A percentile compares a stretch with the other conserved stretches of the same genome.
phyloP scores from a whole-genome alignment of 2,329 filamentous ascomycete species.

The Ascochyta pisi region DNA sequence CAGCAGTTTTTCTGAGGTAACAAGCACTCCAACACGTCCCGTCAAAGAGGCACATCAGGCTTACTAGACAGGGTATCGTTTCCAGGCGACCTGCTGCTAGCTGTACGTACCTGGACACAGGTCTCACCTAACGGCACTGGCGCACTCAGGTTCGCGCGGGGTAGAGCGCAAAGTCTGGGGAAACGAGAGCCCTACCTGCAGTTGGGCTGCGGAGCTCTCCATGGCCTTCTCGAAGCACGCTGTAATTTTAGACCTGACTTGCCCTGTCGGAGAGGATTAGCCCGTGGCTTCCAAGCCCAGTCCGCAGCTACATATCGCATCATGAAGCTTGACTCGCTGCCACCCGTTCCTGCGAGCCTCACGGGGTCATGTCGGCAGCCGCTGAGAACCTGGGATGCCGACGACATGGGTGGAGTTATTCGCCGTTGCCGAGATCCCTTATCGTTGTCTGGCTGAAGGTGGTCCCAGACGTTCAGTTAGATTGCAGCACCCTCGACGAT shows the following conservation, averaged over 20 bases:
- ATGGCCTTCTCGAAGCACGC: constrained; percentile 8
- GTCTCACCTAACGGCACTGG: constrained; percentile 18
- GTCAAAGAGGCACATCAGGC: constrained; percentile 33
- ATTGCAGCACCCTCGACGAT: constrained; percentile 15
- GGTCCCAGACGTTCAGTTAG: constrained; percentile 9
- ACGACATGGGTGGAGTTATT: constrained; percentile 16
- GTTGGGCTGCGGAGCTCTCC: not conserved
- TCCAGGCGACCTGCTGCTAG: constrained; percentile 19
- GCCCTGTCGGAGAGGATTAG: constrained; percentile 9
- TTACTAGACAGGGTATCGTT: constrained; percentile 27
- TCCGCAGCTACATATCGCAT: too few species aligned
- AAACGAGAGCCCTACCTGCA: constrained; percentile 8
- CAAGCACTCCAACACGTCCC: constrained; percentile 27
- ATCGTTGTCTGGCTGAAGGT: constrained; percentile 11
- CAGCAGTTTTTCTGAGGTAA: constrained; percentile 40
- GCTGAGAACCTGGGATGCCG: constrained; percentile 13
- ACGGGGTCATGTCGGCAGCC: constrained; percentile 26
- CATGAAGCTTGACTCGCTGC: too few species aligned
- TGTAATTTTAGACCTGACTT: constrained; percentile 8
- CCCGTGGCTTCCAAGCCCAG: not conserved
- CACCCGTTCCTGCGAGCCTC: constrained; percentile 21
- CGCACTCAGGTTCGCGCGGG: constrained; percentile 14
- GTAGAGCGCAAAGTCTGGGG: constrained; percentile 19
- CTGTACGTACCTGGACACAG: constrained; percentile 29
- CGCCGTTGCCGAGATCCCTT: constrained; percentile 18